phyloP scores from a whole-genome alignment of 2,329 filamentous ascomycete species.

The Aspergillus ochraceus region DNA sequence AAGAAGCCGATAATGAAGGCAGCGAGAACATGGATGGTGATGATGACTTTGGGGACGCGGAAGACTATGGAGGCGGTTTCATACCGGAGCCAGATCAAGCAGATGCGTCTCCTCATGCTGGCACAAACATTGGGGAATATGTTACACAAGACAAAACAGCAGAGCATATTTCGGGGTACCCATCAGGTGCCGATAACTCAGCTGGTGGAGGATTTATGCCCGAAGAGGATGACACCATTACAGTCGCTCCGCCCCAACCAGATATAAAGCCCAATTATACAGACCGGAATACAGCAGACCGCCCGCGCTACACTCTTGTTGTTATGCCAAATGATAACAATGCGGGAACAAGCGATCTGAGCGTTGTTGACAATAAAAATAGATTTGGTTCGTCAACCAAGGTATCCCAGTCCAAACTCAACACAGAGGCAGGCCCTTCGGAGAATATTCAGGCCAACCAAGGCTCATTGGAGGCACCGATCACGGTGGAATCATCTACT shows the following conservation, averaged over 20 bases:
- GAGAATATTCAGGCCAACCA: neutral
- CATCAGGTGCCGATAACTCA: conserved; percentile 1
- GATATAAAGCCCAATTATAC: neutral
- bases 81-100: conserved; percentile 33
- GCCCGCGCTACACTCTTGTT: conserved; percentile 4
- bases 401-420: neutral
- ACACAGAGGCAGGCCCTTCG: neutral
- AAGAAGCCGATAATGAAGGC: conserved; percentile 38
- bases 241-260: neutral
- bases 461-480: conserved; percentile 24
- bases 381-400: neutral
- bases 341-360: neutral
- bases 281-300: neutral
- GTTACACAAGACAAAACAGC: neutral
- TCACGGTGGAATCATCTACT: conserved; percentile 26
- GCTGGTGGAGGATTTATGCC: conserved; percentile 23
- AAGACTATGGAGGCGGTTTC: conserved; percentile 39
- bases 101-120: neutral
- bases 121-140: neutral
- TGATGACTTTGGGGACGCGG: conserved; percentile 21
- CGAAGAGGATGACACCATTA: conserved; percentile 6
- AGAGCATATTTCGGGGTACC: neutral
- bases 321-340: neutral
- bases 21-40: conserved; percentile 34
- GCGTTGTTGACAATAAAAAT: neutral